Percentiles rank a stretch among this genome's conserved stretches.
These are phyloP conservation scores for Magnolia officinalis DNA, from an alignment of 164 flowering plant genomes.

Conservation along the genomic window DNA sequence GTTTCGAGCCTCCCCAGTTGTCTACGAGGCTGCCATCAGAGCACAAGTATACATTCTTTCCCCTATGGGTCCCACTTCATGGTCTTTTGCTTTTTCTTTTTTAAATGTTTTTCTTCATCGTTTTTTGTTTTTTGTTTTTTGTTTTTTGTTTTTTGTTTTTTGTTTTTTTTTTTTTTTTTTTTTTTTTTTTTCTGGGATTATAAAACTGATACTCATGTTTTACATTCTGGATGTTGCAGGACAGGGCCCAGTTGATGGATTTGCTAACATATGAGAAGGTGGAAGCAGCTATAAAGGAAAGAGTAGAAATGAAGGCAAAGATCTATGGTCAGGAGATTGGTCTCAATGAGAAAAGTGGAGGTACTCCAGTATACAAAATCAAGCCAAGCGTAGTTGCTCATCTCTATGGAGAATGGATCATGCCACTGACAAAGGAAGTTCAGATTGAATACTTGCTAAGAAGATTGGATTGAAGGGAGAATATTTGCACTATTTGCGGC, in stretches of 20 bases:
- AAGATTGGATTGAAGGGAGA: conserved; percentile 59
- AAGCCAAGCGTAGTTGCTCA: conserved; percentile 72
- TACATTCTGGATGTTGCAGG: conserved; percentile 40
- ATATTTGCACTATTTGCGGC: too few species aligned
- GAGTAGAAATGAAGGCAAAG: conserved; percentile 80
- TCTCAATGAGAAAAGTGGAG: conserved; percentile 19
- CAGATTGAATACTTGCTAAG: conserved; percentile 76
- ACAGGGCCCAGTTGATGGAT: conserved; percentile 49
- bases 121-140: neutral
- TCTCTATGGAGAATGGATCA: conserved; percentile 86
- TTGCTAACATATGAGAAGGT: conserved; percentile 71
- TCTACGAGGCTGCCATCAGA: conserved; percentile 62
- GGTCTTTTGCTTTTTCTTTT: neutral
- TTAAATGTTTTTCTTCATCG: neutral
- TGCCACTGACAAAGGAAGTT: conserved; percentile 93
- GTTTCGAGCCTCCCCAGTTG: conserved; percentile 62
- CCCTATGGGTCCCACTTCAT: neutral
- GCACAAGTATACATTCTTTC: conserved; percentile 49
- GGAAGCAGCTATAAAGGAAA: conserved; percentile 56
- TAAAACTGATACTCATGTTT: neutral
- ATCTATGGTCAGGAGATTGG: conserved; percentile 63
- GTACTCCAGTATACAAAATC: conserved; percentile 65
- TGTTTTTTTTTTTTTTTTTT: neutral
- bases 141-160: too few species aligned
- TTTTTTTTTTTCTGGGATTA: neutral